These are phyloP conservation scores for Zostera marina DNA, from an alignment of 116 monocot species.

Conservation along the genomic window DNA sequence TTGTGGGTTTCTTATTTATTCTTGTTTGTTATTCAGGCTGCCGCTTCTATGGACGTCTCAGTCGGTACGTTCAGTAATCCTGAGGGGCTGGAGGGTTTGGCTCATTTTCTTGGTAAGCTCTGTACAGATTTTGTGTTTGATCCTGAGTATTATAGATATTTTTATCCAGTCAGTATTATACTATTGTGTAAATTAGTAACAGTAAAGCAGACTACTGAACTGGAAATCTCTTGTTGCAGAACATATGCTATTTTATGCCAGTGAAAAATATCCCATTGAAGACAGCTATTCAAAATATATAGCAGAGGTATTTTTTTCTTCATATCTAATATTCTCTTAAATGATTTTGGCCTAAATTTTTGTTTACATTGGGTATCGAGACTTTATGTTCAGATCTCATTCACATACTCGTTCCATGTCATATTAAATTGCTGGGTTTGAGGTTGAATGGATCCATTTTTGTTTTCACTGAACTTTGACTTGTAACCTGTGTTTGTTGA, in stretches of 20 bases:
- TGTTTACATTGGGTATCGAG: neutral
- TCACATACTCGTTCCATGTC: neutral
- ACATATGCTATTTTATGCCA: constrained; percentile 96
- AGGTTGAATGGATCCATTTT: too few species aligned
- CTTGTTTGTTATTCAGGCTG: constrained; percentile 28
- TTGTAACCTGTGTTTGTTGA: too few species aligned
- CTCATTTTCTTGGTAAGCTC: constrained; percentile 75
- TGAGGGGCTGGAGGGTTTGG: constrained; percentile 73
- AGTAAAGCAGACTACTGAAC: too few species aligned
- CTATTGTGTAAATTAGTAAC: too few species aligned
- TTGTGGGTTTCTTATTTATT: too few species aligned
- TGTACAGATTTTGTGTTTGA: neutral
- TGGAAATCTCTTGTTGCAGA: too few species aligned
- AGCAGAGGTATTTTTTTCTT: constrained; percentile 48
- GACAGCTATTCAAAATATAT: constrained; percentile 79
- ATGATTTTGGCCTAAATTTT: neutral
- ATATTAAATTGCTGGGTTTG: too few species aligned
- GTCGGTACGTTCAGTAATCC: constrained; percentile 75
- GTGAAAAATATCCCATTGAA: constrained; percentile 91
- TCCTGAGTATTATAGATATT: too few species aligned
- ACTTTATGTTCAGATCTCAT: neutral
- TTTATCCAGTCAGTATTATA: too few species aligned
- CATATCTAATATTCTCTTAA: neutral
- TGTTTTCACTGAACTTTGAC: too few species aligned
- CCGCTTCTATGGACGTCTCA: constrained; percentile 80